Evolutionary conservation across 495 filamentous ascomycete genomes (phyloP), one percentile per base, ranked within the genome.

Genomic region (Talaromyces ruber): DNA sequence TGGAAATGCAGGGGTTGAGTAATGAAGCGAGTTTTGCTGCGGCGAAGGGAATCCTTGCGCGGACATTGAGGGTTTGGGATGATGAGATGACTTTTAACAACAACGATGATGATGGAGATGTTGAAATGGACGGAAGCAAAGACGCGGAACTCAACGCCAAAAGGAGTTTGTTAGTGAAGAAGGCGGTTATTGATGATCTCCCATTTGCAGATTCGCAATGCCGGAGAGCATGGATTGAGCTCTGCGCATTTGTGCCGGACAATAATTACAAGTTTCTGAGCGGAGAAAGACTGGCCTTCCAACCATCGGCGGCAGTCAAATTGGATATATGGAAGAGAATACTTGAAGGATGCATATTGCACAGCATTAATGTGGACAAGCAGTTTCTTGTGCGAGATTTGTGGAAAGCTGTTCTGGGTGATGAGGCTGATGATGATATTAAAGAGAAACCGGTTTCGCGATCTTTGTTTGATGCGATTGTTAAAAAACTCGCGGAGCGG

Each of bases 1-100:
- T 95, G 14, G 91, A 94, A 71, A 71, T 90, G 28, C 68, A 74
- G 47, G 64, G 58, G 4, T 71, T 75, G 0, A 52, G 64, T 7
- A 73, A 65, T 5, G 74, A 61, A 7, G 29, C 30, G 21, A 34
- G 59, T 30, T 28, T 47, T 29, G 26, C 59, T 21, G 4, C 22
- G n/a, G 57, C 25, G 6, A 47, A 43, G 32, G 11, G 16, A 5
- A 43, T 77, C 39, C 39, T 82, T 24, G 68, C 70, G 59, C 67
- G 68, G 54, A 65, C 58, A n/a, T 55, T 81, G 58, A 65, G 65
- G 5, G 59, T 78, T 28, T 81, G 69, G 64, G 50, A 55, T 29
- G 29, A 22, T 2, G 29, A 25, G 14, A 57, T 22, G 54, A 57
- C 1, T 3, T 29, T 18, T 21, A 8, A 57, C 22, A 47, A 26